A percentile compares a stretch with the other conserved stretches of the same genome.
phyloP scores from a whole-genome alignment of 23 red algal genomes.

The Chondrus crispus region DNA sequence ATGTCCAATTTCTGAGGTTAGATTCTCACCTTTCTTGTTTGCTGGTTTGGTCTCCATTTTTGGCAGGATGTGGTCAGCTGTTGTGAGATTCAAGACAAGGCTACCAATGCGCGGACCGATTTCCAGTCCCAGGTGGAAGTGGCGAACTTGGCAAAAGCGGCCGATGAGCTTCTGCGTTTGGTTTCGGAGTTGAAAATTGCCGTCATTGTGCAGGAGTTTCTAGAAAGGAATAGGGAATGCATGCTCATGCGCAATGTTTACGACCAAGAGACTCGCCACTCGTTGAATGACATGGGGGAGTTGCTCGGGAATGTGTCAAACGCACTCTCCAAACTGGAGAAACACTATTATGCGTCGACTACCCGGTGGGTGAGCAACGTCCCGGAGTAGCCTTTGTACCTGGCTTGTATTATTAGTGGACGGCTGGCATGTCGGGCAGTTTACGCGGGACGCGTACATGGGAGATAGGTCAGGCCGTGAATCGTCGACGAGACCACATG shows the following conservation, averaged over 20 bases:
- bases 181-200: slow-evolving; percentile 66
- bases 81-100: slow-evolving; percentile 29
- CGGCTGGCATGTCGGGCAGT: too few relatives aligned
- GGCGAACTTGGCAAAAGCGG: slow-evolving; percentile 21
- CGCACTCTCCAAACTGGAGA: slow-evolving; percentile 31
- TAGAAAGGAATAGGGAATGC: slow-evolving; percentile 4
- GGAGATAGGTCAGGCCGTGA: too few relatives aligned
- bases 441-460: too few relatives aligned
- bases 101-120: slow-evolving; percentile 28
- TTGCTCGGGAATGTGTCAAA: slow-evolving; percentile 13
- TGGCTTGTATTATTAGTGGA: too few relatives aligned
- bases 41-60: not conserved
- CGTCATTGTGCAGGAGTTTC: slow-evolving; percentile 43
- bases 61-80: not conserved
- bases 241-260: not conserved
- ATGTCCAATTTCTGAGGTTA: too few relatives aligned
- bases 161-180: slow-evolving; percentile 47
- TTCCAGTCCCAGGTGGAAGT: slow-evolving; percentile 52
- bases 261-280: slow-evolving; percentile 11
- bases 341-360: slow-evolving; percentile 51
- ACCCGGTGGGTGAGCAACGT: slow-evolving; percentile 4
- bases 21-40: too few relatives aligned
- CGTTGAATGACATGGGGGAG: slow-evolving; percentile 4
- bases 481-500: too few relatives aligned
- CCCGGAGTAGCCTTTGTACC: not conserved